These are phyloP conservation scores for Penicillium mononematosum DNA, from an alignment of 495 filamentous ascomycete species.

Conservation along the genomic window DNA sequence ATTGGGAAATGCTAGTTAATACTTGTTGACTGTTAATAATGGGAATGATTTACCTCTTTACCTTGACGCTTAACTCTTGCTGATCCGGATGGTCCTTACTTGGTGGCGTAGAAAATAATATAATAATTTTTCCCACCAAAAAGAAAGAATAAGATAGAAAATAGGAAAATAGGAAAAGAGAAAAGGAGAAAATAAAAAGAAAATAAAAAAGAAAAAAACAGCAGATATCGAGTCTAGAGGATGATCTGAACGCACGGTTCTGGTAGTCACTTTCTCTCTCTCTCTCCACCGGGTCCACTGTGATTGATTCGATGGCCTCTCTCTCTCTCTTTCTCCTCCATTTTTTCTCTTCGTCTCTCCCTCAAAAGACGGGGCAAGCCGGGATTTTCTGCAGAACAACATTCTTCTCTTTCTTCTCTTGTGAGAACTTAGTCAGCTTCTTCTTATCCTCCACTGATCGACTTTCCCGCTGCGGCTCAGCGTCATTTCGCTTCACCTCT, in stretches of 20 bases:
- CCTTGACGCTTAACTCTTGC: constrained; percentile 5
- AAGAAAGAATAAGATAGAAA: background rate
- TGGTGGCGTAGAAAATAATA: constrained; percentile 22
- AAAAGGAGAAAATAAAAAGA: background rate
- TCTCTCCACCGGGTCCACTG: constrained; percentile 10
- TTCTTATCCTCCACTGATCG: constrained; percentile 23
- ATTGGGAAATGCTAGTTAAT: constrained; percentile 1
- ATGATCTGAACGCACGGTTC: constrained; percentile 15
- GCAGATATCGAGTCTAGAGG: constrained; percentile 9
- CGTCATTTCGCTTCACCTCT: constrained; percentile 19
- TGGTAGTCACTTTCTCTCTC: constrained; percentile 8
- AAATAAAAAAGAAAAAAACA: background rate
- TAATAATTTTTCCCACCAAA: background rate
- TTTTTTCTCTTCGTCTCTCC: constrained; percentile 10
- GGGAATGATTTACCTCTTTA: constrained; percentile 2
- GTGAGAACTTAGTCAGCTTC: constrained; percentile 22
- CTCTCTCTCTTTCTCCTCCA: constrained; percentile 8
- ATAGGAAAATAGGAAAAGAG: background rate
- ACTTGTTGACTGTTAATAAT: background rate
- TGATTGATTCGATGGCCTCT: constrained; percentile 26
- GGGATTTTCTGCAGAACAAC: constrained; percentile 36
- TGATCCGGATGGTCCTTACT: constrained; percentile 24
- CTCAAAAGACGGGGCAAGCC: constrained; percentile 27
- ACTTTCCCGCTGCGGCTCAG: constrained; percentile 29
- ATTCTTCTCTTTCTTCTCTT: constrained; percentile 26